Conservation (phyloP, 73 alveolate genomes). For the Paramecium sexaurelia region DNA sequence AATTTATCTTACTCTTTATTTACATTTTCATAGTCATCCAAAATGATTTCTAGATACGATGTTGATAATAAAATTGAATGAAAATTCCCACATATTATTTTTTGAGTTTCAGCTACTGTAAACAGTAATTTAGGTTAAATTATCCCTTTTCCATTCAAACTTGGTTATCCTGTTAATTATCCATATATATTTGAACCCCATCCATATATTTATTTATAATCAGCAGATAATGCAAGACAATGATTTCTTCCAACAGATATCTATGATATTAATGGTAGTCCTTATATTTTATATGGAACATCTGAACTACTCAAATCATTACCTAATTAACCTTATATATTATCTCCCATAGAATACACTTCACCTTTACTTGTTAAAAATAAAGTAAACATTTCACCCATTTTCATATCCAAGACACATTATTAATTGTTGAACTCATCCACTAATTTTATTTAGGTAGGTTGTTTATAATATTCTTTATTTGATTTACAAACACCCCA, state of each 20-base stretch:
- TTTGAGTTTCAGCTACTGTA: background rate
- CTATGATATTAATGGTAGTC: slow-evolving; percentile 68
- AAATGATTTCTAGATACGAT: background rate
- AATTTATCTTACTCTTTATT: slow-evolving; percentile 6
- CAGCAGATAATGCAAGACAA: slow-evolving; percentile 74
- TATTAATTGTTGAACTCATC: background rate
- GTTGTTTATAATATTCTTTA: slow-evolving; percentile 47
- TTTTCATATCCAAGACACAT: slow-evolving; percentile 55
- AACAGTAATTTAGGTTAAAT: background rate
- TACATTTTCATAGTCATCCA: background rate
- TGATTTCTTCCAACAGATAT: slow-evolving; percentile 85
- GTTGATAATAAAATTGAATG: slow-evolving; percentile 21
- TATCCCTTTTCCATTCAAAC: background rate
- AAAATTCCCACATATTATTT: slow-evolving; percentile 42
- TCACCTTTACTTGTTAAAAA: slow-evolving; percentile 69
- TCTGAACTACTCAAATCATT: slow-evolving; percentile 80
- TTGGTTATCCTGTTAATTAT: slow-evolving; percentile 70
- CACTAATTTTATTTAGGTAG: slow-evolving; percentile 18
- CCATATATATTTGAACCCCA: slow-evolving; percentile 84
- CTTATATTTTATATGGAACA: background rate
- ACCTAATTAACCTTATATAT: slow-evolving; percentile 93
- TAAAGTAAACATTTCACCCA: slow-evolving; percentile 62
- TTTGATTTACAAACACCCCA: slow-evolving; percentile 60
- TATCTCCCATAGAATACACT: slow-evolving; percentile 92
- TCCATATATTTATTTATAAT: slow-evolving; percentile 71